phyloP scores from a whole-genome alignment of 495 filamentous ascomycete species.

The Penicillium roqueforti region DNA sequence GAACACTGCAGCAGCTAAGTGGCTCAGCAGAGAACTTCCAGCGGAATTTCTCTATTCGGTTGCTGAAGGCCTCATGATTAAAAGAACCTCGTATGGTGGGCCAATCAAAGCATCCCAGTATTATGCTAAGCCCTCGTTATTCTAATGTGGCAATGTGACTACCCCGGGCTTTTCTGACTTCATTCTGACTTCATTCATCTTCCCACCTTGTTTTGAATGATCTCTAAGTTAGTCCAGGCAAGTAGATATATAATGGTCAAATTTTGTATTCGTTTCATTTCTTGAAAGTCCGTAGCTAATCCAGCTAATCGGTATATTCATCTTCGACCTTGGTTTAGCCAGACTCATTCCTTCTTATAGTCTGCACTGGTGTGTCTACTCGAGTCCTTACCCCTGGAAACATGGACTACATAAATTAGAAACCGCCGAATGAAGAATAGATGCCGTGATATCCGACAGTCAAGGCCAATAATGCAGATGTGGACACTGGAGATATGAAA shows the following conservation, averaged over 20 bases:
- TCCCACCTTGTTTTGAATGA: neutral
- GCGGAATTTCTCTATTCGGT: neutral
- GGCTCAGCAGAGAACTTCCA: neutral
- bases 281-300: neutral
- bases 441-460: too few species aligned
- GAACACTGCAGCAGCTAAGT: neutral
- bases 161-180: neutral
- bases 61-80: neutral
- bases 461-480: too few species aligned
- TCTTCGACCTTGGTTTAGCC: too few species aligned
- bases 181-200: neutral
- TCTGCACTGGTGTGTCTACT: slow-evolving; percentile 40
- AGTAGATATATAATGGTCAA: neutral
- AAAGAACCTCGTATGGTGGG: neutral
- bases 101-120: neutral
- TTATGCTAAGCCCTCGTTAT: neutral
- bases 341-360: slow-evolving; percentile 19
- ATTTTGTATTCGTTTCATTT: neutral
- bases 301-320: too few species aligned
- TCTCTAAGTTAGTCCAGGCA: neutral
- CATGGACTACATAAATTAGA: neutral
- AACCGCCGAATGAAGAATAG: neutral
- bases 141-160: neutral
- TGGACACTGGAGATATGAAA: too few species aligned
- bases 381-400: slow-evolving; percentile 9